Conservation (phyloP, 768 basidiomycete genomes). For the Tephrocybe rancida region DNA sequence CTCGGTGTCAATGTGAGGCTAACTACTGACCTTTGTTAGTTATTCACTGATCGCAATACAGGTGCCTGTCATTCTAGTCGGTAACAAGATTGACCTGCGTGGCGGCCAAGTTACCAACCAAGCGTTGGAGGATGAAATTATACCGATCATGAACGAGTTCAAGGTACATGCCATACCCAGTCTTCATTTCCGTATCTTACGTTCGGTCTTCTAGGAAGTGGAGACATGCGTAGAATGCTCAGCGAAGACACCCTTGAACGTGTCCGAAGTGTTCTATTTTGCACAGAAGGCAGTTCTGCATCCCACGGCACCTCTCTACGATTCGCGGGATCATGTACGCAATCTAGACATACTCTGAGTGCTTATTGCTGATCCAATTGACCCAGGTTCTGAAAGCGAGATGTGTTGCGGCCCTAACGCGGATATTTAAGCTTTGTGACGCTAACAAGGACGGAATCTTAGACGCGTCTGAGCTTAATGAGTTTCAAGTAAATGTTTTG, state of each 20-base stretch:
- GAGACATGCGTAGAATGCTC: constrained; percentile 98
- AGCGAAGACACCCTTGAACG: constrained; percentile 87
- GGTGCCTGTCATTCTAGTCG: constrained; percentile 96
- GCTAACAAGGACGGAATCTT: constrained; percentile 92
- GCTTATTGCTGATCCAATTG: constrained; percentile 11
- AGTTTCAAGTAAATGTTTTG: constrained; percentile 79
- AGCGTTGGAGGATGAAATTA: constrained; percentile 90
- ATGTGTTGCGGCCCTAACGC: constrained; percentile 81
- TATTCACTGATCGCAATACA: constrained; percentile 29
- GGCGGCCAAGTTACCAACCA: constrained; percentile 94
- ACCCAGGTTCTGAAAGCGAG: constrained; percentile 87
- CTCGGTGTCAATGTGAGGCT: constrained; percentile 90
- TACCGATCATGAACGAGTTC: constrained; percentile 98
- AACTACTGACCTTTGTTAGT: neutral
- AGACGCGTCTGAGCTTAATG: constrained; percentile 89
- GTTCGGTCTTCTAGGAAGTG: constrained; percentile 72
- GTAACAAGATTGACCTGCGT: constrained; percentile 97
- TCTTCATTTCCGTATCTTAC: constrained; percentile 8
- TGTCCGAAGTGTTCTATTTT: constrained; percentile 98
- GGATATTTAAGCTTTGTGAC: constrained; percentile 98
- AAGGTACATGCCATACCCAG: constrained; percentile 58
- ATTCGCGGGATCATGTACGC: constrained; percentile 90
- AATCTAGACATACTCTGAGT: constrained; percentile 2
- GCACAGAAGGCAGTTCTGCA: constrained; percentile 98
- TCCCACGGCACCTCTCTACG: constrained; percentile 95